A percentile compares a stretch with the other conserved stretches of the same genome.
phyloP scores from a whole-genome alignment of 345 rosid species.

The Noccaea caerulescens region DNA sequence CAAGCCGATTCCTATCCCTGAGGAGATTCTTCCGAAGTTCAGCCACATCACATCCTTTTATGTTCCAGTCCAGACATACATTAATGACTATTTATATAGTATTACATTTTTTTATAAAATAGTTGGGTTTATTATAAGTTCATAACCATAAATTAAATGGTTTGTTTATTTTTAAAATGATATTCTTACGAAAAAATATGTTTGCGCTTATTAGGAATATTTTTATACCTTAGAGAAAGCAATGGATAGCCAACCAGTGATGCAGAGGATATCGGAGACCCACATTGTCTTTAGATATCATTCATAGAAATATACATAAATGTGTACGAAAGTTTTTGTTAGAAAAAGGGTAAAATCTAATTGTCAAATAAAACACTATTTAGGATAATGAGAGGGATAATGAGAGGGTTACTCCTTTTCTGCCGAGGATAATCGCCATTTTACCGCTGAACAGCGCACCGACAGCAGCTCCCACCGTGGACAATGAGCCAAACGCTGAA shows the following conservation, averaged over 20 bases:
- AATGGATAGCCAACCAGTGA: constrained; percentile 59
- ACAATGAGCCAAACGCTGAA: constrained; percentile 44
- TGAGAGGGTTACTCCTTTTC: constrained; percentile 31
- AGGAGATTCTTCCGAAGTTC: constrained; percentile 38
- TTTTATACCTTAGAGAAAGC: constrained; percentile 54
- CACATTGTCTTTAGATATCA: constrained; percentile 46
- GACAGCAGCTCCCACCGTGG: constrained; percentile 42
- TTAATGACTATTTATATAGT: no score
- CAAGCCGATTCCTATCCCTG: constrained; percentile 44
- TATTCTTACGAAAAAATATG: neutral
- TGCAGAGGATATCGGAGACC: constrained; percentile 46
- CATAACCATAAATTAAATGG: neutral
- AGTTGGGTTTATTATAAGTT: neutral
- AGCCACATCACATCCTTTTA: constrained; percentile 43
- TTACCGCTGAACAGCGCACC: constrained; percentile 46
- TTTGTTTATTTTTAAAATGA: neutral
- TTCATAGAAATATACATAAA: no score
- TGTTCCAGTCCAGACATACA: no score
- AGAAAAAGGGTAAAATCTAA: neutral
- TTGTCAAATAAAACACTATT: neutral
- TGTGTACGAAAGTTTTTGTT: no score
- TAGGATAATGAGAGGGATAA: neutral
- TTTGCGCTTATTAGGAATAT: neutral
- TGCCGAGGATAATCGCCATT: constrained; percentile 43
- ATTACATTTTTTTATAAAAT: no score